These are phyloP conservation scores for Wickerhamomyces sp. DNA, from an alignment of 1,139 yeast genomes.

Conservation along the genomic window DNA sequence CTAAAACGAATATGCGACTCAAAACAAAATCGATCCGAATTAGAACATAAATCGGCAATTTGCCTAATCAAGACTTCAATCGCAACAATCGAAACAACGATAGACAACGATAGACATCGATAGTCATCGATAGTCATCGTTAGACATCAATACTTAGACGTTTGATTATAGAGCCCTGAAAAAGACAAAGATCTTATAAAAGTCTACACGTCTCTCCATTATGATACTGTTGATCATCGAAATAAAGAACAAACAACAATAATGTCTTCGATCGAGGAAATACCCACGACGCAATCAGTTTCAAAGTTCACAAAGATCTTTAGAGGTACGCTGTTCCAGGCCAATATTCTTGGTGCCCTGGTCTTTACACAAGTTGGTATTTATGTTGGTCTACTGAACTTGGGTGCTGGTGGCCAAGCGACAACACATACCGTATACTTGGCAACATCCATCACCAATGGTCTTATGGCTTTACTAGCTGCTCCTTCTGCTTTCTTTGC, in stretches of 20 bases:
- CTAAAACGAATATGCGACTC: too few species aligned
- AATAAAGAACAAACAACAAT: neutral
- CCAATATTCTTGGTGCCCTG: slow-evolving; percentile 20
- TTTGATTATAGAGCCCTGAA: too few species aligned
- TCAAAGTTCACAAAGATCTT: neutral
- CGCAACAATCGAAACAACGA: too few species aligned
- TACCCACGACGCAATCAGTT: neutral
- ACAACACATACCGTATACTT: neutral
- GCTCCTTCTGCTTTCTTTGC: slow-evolving; percentile 13
- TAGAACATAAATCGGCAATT: too few species aligned
- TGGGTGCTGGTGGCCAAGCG: slow-evolving; percentile 24
- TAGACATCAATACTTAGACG: too few species aligned
- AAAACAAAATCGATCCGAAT: too few species aligned
- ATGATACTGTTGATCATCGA: too few species aligned
- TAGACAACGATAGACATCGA: too few species aligned
- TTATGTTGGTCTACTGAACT: slow-evolving; percentile 15
- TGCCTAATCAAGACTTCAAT: too few species aligned
- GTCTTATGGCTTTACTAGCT: slow-evolving; percentile 13
- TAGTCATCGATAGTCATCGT: too few species aligned
- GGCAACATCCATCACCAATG: slow-evolving; percentile 17
- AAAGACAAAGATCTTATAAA: too few species aligned
- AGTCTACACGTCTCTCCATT: too few species aligned
- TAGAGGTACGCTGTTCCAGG: slow-evolving; percentile 12
- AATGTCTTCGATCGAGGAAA: neutral
- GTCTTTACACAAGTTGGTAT: slow-evolving; percentile 24